Evolutionary conservation across 768 basidiomycete genomes (phyloP).

Genomic region (Amanita phalloides): DNA sequence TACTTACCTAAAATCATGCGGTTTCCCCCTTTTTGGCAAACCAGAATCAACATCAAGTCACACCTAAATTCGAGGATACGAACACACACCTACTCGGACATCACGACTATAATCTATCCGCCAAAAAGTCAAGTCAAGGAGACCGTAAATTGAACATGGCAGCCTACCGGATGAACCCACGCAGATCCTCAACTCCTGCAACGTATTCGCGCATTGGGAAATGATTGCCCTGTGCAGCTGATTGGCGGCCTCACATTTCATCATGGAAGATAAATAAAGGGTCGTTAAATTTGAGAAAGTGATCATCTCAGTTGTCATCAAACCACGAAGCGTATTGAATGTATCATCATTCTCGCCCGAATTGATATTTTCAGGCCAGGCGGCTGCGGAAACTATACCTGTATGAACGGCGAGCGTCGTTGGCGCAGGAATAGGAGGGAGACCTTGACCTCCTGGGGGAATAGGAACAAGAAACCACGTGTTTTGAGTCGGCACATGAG

Average conservation of each 20-base stretch:
- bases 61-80: background rate
- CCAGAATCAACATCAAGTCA: background rate
- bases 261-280: background rate
- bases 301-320: background rate
- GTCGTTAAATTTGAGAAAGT: slow-evolving; percentile 1
- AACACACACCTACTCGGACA: background rate
- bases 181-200: background rate
- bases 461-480: background rate
- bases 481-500: background rate
- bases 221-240: background rate
- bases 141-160: background rate
- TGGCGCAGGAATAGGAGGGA: background rate
- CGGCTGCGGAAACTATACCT: background rate
- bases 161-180: background rate
- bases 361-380: background rate
- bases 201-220: background rate
- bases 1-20: background rate
- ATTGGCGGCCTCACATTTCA: background rate
- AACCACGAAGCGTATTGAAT: background rate
- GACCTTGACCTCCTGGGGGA: background rate
- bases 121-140: background rate
- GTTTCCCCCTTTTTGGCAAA: background rate
- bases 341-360: background rate
- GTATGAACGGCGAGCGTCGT: background rate
- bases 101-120: background rate